Percentiles rank a stretch among this genome's conserved stretches.
Evolutionary conservation across 2,329 filamentous ascomycete species (phyloP).

Genomic region (Pleoardoris graminearum): DNA sequence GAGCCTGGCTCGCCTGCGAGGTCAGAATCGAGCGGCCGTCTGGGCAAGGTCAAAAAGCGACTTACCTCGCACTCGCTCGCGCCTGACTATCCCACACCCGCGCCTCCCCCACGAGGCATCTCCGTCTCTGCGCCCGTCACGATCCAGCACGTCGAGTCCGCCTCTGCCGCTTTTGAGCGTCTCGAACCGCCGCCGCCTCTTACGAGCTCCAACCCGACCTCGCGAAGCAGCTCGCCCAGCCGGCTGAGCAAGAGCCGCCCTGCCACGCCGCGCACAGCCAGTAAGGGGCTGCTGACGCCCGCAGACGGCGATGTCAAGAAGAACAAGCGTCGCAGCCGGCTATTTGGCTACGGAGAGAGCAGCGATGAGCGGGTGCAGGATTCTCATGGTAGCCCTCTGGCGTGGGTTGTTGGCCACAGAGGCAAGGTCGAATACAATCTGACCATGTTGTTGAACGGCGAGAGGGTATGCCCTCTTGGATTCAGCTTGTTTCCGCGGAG

Average conservation of each 20-base stretch:
- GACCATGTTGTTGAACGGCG: constrained; percentile 53
- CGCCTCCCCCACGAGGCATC: constrained; percentile 19
- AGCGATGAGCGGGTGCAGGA: constrained; percentile 27
- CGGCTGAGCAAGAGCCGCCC: constrained; percentile 28
- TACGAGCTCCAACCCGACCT: constrained; percentile 20
- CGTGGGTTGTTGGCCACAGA: constrained; percentile 63
- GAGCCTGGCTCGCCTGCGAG: constrained; percentile 26
- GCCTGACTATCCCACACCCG: constrained; percentile 37
- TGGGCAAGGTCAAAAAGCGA: constrained; percentile 39
- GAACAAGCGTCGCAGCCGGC: constrained; percentile 38
- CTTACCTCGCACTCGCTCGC: constrained; percentile 36
- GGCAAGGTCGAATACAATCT: constrained; percentile 62
- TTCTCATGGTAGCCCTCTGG: constrained; percentile 40
- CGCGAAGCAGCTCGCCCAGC: constrained; percentile 33
- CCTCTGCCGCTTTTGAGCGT: constrained; percentile 25
- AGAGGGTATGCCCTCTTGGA: constrained; percentile 50
- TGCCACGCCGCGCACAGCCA: constrained; percentile 25
- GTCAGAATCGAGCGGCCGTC: constrained; percentile 34
- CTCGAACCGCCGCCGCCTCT: constrained; percentile 36
- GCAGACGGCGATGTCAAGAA: constrained; percentile 35
- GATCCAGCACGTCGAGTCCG: constrained; percentile 32
- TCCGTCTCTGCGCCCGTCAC: constrained; percentile 25
- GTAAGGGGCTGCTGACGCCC: constrained; percentile 7
- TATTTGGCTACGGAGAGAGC: constrained; percentile 35
- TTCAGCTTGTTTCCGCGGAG: background rate